Base-by-base conservation (phyloP, 176 grass and related monocot genomes). In the Oryza longistaminata region DNA sequence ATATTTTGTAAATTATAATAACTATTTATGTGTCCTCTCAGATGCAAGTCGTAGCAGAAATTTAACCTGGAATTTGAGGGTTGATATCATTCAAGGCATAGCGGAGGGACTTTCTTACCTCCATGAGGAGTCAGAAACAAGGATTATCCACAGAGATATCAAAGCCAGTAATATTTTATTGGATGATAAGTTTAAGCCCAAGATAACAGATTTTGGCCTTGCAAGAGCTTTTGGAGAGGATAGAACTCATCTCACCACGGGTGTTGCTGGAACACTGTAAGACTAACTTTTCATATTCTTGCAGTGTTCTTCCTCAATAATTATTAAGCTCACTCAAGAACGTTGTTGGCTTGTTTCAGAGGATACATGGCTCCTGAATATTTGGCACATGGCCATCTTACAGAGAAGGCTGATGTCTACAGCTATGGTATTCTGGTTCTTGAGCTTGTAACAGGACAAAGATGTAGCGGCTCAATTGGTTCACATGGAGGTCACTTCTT, bases 291-390 rank as follows among this genome's bases (percentile, higher is more conserved):
- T 75, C 75, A 26, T 85, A 19, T 90, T 68, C 6, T 27, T 80
- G 39, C 27, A 16, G 16, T 34, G 16, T 11, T 34, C 4, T 76
- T 40, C 15, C n/a, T 35, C 11, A 21, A 71, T 81, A 22, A 66
- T 78, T 75, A 37, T 44, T 87, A 35, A 61, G 70, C 48, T 90
- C 43, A 82, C 55, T 78, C 34, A 35, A 35, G 34, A 35, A 75
- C 45, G 72, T 91, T 22, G 7, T 61, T 86, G 9, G 55, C 76
- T 91, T 86, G 7, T 62, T 92, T 83, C 87, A 97, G 94, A 84
- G 94, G 94, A 72, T 97, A 97, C 81, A 90, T 97, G 91, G 92
- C 94, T 83, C 94, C 94, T 79, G 92, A 97, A 84, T 97, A 94
- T 70, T 61, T 97, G 19, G 90, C 92, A 46, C 89, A 94, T 58